These are phyloP conservation scores for Penicillium verhagenii DNA, from an alignment of 495 filamentous ascomycete genomes.

Conservation along the genomic window DNA sequence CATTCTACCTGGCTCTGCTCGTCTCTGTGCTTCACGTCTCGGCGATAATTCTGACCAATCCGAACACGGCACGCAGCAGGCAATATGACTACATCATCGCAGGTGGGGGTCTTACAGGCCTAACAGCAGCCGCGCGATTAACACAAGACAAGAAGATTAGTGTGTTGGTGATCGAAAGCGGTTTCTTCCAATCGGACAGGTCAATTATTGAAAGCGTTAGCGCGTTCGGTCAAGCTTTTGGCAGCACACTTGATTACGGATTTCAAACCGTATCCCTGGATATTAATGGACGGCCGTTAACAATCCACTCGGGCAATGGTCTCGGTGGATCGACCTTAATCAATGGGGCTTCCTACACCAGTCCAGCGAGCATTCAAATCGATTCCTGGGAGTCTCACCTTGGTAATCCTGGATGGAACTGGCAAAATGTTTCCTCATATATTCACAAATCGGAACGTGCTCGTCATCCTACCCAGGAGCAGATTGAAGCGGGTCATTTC, in stretches of 20 bases:
- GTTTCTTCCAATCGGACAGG: constrained; percentile 15
- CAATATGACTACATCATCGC: constrained; percentile 24
- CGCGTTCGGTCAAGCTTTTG: constrained; percentile 28
- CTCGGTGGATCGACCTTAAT: constrained; percentile 57
- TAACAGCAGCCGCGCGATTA: constrained; percentile 42
- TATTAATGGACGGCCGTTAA: constrained; percentile 15
- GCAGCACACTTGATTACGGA: constrained; percentile 13
- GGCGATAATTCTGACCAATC: not conserved
- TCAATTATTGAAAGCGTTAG: constrained; percentile 28
- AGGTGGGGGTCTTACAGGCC: constrained; percentile 41
- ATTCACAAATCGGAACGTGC: constrained; percentile 21
- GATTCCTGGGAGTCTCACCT: constrained; percentile 51
- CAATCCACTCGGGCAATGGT: constrained; percentile 26
- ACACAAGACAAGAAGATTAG: constrained; percentile 36
- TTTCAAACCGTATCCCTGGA: constrained; percentile 13
- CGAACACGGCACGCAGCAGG: not conserved
- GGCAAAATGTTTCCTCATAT: constrained; percentile 47
- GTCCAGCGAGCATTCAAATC: constrained; percentile 42
- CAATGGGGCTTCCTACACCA: constrained; percentile 51
- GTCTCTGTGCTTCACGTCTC: not conserved
- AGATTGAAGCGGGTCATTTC: constrained; percentile 20
- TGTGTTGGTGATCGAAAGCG: constrained; percentile 49
- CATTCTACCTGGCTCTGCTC: not conserved
- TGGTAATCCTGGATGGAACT: constrained; percentile 53
- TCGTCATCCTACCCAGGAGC: constrained; percentile 13